phyloP scores from a whole-genome alignment of 2,329 filamentous ascomycete species.

The Colletotrichum cordylinicola region DNA sequence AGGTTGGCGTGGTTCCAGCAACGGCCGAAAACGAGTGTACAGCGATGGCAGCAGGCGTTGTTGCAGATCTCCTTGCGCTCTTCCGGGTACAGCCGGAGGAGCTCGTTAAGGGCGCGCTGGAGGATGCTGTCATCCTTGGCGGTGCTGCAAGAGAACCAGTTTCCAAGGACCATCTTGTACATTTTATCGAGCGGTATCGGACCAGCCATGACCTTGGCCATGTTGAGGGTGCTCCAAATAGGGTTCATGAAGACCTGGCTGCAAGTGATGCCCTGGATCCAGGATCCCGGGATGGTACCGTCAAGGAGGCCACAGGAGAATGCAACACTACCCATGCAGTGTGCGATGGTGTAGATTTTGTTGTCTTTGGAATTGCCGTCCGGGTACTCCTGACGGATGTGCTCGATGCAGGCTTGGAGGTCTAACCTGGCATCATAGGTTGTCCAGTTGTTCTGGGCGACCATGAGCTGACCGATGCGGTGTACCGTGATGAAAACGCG shows the following conservation, averaged over 20 bases:
- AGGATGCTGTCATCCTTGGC: constrained; percentile 50
- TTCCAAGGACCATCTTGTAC: constrained; percentile 53
- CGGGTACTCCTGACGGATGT: constrained; percentile 49
- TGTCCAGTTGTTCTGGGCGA: constrained; percentile 59
- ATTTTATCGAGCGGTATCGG: constrained; percentile 55
- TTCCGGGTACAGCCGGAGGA: constrained; percentile 63
- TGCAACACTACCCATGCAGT: constrained; percentile 70
- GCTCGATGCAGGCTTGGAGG: constrained; percentile 59
- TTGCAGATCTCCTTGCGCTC: constrained; percentile 62
- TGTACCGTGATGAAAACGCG: constrained; percentile 63
- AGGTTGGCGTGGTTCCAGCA: constrained; percentile 71
- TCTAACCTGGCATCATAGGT: constrained; percentile 66
- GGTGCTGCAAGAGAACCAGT: constrained; percentile 61
- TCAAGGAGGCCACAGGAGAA: constrained; percentile 64
- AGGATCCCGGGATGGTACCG: constrained; percentile 61
- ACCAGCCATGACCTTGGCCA: constrained; percentile 56
- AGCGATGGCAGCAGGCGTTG: constrained; percentile 66
- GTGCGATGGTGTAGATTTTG: constrained; percentile 62
- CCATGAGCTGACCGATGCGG: constrained; percentile 60
- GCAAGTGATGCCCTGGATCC: constrained; percentile 63
- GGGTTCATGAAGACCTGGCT: constrained; percentile 71
- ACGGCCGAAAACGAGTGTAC: constrained; percentile 64
- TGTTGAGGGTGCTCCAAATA: constrained; percentile 61
- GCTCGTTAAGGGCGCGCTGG: constrained; percentile 59
- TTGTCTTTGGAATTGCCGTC: constrained; percentile 28